Percentiles rank a stretch among this genome's conserved stretches.
Evolutionary conservation across 305 asterid genomes (phyloP).

Genomic region (Fraxinus platypoda): DNA sequence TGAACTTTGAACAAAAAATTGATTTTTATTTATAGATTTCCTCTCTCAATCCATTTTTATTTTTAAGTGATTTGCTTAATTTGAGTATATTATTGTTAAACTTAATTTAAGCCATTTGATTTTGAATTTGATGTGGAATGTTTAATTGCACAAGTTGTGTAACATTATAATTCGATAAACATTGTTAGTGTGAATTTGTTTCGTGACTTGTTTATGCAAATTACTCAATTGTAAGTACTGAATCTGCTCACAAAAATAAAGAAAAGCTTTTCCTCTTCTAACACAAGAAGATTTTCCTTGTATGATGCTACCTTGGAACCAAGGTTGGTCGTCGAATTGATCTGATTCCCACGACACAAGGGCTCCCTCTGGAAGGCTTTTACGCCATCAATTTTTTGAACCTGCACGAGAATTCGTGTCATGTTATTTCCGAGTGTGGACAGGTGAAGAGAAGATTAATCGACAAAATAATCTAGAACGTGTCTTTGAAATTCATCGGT

Average conservation of each 20-base stretch:
- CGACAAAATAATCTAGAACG: neutral
- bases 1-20: too few species aligned
- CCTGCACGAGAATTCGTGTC: conserved; percentile 18
- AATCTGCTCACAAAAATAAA: neutral
- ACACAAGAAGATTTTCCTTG: neutral
- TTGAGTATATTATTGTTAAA: too few species aligned
- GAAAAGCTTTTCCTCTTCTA: neutral
- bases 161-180: too few species aligned
- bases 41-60: too few species aligned
- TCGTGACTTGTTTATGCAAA: neutral
- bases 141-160: too few species aligned
- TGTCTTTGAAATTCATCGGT: neutral
- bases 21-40: too few species aligned
- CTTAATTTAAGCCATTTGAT: too few species aligned
- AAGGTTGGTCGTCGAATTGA: neutral
- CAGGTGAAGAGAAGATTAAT: neutral
- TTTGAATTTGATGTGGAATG: too few species aligned
- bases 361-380: neutral
- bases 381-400: conserved; percentile 17
- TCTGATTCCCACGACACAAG: neutral
- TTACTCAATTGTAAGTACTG: neutral
- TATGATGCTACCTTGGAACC: neutral
- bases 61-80: too few species aligned
- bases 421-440: neutral
- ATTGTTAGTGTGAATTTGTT: too few species aligned